Evolutionary conservation across 2,329 filamentous ascomycete species (phyloP), one percentile per base, ranked within the genome.

Genomic region (Purpureocillium takamizusanense): DNA sequence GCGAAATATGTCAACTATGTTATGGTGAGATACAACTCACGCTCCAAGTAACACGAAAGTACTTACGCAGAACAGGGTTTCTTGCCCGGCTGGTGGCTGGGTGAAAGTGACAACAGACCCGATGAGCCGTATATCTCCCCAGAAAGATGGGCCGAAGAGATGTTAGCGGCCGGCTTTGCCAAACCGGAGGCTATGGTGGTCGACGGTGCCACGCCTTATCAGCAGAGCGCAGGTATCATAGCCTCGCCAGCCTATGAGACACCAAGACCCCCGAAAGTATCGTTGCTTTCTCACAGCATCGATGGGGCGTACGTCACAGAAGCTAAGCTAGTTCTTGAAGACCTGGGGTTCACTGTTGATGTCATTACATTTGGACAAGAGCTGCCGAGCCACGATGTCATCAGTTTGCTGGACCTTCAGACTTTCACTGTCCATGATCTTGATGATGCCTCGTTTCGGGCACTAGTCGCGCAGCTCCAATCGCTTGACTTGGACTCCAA

Each of bases 31-130:
- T n/a, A n/a, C 6, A 10, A 25, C 21, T 25, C 21, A 10, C n/a
- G n/a, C n/a, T 25, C 21, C 21, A 25, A n/a, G n/a, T n/a, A 10
- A 25, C 21, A 10, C 6, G 21, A 10, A 25, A 6, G 21, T 10
- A 18, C 8, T 25, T 25, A 25, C 21, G 10, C 21, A 6, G 21
- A 25, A 25, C 21, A 25, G 32, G 32, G 57, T 0, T 37, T 40
- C 1, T 42, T 56, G 13, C 43, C 54, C 0, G 54, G 52, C 2
- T 63, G 60, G 59, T 63, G 60, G 60, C 45, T 57, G 2, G 56
- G 57, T 5, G 43, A 36, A 9, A 41, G 44, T 1, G 52, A 59
- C 12, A 43, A 40, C 2, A 50, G 56, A 3, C 8, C 37, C 1
- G 40, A 45, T 4, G 49, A 50, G 35, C 57, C 57, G 3, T 54